phyloP scores from a whole-genome alignment of 2,329 filamentous ascomycete genomes.

The Colletotrichum higginsianum region DNA sequence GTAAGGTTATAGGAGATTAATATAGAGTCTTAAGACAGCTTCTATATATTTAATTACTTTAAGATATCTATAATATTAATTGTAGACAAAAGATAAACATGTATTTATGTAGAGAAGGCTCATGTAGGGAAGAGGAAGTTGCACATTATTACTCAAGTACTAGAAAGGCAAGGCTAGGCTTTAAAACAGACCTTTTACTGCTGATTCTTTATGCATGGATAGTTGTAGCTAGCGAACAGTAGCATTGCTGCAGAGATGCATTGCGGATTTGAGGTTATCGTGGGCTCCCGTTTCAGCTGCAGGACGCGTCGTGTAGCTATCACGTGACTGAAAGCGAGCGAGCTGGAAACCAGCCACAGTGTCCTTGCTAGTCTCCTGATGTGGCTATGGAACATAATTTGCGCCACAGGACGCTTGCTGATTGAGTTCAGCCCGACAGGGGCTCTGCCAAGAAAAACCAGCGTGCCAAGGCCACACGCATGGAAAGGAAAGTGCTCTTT shows the following conservation, averaged over 20 bases:
- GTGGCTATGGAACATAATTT: neutral
- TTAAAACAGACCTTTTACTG: no score
- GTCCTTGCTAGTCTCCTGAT: neutral
- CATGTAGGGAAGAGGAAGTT: no score
- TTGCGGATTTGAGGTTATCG: neutral
- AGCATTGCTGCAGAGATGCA: neutral
- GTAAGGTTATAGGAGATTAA: no score
- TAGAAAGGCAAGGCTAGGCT: no score
- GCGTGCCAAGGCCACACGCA: neutral
- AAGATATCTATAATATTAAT: no score
- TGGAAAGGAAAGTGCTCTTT: neutral
- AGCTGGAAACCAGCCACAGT: slow-evolving; percentile 16
- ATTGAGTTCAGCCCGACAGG: neutral
- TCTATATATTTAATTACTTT: no score
- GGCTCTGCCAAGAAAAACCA: slow-evolving; percentile 31
- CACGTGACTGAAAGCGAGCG: neutral
- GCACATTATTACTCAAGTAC: no score
- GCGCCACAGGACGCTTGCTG: slow-evolving; percentile 18
- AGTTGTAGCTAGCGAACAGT: neutral
- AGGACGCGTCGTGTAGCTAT: no score
- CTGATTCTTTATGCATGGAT: no score
- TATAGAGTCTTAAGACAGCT: no score
- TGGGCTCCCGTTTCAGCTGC: neutral
- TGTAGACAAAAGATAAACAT: no score
- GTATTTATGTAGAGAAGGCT: no score